Conservation (phyloP, 768 basidiomycete species). For the Boletus pseudopeckii region DNA sequence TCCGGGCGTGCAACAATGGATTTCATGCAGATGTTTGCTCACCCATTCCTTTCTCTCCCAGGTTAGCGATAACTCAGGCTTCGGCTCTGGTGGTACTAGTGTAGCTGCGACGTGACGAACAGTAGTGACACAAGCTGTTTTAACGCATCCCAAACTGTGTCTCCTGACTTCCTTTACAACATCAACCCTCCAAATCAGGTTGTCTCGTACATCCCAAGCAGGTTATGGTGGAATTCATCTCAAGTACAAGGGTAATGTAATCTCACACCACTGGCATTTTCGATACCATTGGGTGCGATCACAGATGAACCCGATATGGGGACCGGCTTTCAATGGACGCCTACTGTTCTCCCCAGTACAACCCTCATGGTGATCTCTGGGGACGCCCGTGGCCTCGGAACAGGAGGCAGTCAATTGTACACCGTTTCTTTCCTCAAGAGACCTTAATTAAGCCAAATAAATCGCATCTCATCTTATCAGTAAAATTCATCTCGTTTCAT, state of each 20-base stretch:
- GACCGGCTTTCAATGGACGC: constrained; percentile 68
- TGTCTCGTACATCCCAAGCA: constrained; percentile 58
- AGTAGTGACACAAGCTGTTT: constrained; percentile 61
- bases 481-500: too few relatives aligned
- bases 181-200: constrained; percentile 61
- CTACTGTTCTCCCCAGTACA: constrained; percentile 60
- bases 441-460: too few relatives aligned
- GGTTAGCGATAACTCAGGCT: constrained; percentile 59
- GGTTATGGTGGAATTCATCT: constrained; percentile 61
- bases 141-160: constrained; percentile 43
- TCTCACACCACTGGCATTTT: constrained; percentile 41
- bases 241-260: constrained; percentile 56
- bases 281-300: constrained; percentile 50
- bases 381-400: constrained; percentile 63
- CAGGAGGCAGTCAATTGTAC: constrained; percentile 59
- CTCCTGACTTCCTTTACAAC: constrained; percentile 56
- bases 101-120: constrained; percentile 52
- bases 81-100: constrained; percentile 75
- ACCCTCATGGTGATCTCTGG: constrained; percentile 65
- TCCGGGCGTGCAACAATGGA: not conserved
- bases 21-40: too few relatives aligned
- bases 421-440: too few relatives aligned
- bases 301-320: constrained; percentile 45
- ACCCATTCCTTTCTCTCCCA: constrained; percentile 18
- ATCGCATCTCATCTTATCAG: too few relatives aligned